These are phyloP conservation scores for Saturnispora hagleri DNA, from an alignment of 805 yeast genomes.

Conservation along the genomic window DNA sequence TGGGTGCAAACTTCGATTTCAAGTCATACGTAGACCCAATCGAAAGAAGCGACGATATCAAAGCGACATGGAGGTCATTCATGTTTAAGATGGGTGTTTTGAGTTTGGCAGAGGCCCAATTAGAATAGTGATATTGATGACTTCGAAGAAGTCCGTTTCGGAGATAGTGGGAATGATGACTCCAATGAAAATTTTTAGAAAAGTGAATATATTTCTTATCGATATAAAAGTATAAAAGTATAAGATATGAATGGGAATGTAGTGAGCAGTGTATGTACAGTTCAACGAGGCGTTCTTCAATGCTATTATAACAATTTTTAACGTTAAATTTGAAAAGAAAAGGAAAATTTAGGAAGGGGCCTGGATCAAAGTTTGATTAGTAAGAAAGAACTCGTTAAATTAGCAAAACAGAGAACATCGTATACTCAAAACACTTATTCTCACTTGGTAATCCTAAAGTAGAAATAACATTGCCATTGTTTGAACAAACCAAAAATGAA, in stretches of 20 bases:
- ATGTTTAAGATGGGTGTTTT: constrained; percentile 45
- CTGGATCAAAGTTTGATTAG: neutral
- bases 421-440: neutral
- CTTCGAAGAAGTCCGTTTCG: neutral
- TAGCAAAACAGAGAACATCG: neutral
- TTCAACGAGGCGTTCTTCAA: neutral
- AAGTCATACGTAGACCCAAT: constrained; percentile 32
- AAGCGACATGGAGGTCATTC: constrained; percentile 37
- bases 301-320: neutral
- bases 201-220: neutral
- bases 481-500: neutral
- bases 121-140: constrained; percentile 4
- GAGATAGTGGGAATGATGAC: neutral
- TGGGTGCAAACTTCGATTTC: constrained; percentile 40
- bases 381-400: neutral
- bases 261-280: neutral
- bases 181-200: neutral
- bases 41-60: constrained; percentile 26
- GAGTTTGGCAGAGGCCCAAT: constrained; percentile 34
- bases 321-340: neutral
- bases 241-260: neutral
- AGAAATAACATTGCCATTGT: neutral
- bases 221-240: neutral
- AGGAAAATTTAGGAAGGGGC: neutral
- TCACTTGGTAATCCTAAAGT: neutral